Evolutionary conservation across 2,329 filamentous ascomycete genomes (phyloP).

Genomic region (Penicillium sp.): DNA sequence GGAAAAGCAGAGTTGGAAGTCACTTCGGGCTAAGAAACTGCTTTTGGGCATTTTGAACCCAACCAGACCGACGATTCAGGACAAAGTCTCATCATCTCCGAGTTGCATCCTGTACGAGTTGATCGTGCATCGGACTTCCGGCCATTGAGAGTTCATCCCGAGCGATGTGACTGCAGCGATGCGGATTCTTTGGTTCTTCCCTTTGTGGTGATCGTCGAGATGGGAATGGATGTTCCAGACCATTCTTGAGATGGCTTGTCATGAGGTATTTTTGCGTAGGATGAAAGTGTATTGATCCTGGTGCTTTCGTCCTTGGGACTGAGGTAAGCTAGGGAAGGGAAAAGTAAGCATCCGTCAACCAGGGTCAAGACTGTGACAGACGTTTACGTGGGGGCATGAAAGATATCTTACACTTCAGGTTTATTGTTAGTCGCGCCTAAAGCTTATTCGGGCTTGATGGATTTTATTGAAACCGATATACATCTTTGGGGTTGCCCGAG

Average conservation of each 20-base stretch:
- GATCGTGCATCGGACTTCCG: conserved; percentile 1
- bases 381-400: too few relatives aligned
- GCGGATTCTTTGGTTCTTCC: conserved; percentile 10
- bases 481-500: too few relatives aligned
- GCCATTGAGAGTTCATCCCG: conserved; percentile 13
- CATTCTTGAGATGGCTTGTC: not conserved
- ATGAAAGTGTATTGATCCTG: not conserved
- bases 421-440: too few relatives aligned
- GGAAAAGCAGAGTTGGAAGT: not conserved
- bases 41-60: conserved; percentile 15
- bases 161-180: conserved; percentile 7
- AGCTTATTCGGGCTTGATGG: too few relatives aligned
- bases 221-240: not conserved
- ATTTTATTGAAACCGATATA: too few relatives aligned
- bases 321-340: too few relatives aligned
- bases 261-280: not conserved
- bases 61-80: conserved; percentile 13
- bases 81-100: conserved; percentile 12
- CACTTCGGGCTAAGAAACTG: not conserved
- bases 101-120: conserved; percentile 19
- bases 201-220: not conserved
- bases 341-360: too few relatives aligned
- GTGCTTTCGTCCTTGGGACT: too few relatives aligned
- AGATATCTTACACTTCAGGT: too few relatives aligned
- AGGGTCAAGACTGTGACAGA: too few relatives aligned